Evolutionary conservation across 306 rosid genomes (phyloP).

Genomic region (Vigna trinervia): DNA sequence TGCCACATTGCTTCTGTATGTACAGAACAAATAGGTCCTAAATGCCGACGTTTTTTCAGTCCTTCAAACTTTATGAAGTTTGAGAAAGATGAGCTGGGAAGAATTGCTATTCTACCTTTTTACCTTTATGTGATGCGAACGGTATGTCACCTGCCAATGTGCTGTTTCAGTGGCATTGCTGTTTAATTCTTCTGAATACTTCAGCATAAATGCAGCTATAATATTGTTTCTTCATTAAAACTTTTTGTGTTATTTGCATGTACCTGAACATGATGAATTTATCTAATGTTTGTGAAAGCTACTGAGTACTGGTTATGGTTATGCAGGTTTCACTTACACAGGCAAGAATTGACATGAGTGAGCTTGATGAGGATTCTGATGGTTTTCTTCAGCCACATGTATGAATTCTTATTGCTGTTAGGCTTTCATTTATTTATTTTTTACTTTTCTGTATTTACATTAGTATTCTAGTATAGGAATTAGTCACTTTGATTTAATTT

Average conservation of each 20-base stretch:
- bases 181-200: conserved; percentile 13
- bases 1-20: conserved; percentile 99
- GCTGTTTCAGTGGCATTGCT: conserved; percentile 26
- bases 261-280: conserved; percentile 32
- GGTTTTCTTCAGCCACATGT: conserved; percentile 94
- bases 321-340: conserved; percentile 97
- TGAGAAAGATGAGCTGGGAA: conserved; percentile 98
- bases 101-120: conserved; percentile 99
- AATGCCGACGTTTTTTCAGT: conserved; percentile 94
- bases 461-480: not conserved
- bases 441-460: not conserved
- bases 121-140: conserved; percentile 99
- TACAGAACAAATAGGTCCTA: conserved; percentile 97
- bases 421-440: conserved; percentile 16
- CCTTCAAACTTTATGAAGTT: conserved; percentile 99
- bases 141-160: conserved; percentile 57
- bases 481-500: conserved; percentile 3
- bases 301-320: conserved; percentile 46
- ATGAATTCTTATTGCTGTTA: conserved; percentile 50
- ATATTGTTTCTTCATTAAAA: conserved; percentile 23
- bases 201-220: not conserved
- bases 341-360: conserved; percentile 99
- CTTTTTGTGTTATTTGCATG: conserved; percentile 5
- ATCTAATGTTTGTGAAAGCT: conserved; percentile 27
- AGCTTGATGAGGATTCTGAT: conserved; percentile 97